Conservation (phyloP, 768 basidiomycete genomes). For the Termitomyces sp. region DNA sequence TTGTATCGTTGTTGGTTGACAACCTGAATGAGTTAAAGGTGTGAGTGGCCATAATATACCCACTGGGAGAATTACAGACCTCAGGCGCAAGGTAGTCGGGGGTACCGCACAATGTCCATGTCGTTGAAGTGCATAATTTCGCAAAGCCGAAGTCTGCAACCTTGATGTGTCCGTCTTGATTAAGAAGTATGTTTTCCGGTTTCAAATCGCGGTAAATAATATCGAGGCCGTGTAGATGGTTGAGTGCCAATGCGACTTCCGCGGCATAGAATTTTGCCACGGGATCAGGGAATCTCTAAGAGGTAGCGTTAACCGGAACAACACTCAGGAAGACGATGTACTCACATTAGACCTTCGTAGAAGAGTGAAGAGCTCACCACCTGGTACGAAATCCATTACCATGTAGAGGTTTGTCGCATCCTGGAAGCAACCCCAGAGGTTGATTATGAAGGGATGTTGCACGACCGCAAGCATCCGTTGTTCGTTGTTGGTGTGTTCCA, state of each 20-base stretch:
- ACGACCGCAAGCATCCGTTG: constrained; percentile 81
- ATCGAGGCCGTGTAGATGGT: constrained; percentile 80
- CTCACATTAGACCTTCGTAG: constrained; percentile 84
- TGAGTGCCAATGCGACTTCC: constrained; percentile 89
- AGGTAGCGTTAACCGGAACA: constrained; percentile 13
- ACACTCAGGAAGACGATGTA: constrained; percentile 16
- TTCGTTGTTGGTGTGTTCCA: constrained; percentile 97
- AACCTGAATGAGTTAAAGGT: constrained; percentile 41
- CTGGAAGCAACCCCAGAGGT: constrained; percentile 95
- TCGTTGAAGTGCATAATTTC: constrained; percentile 80
- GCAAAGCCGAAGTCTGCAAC: constrained; percentile 97
- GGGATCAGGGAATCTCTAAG: constrained; percentile 89
- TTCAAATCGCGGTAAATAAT: constrained; percentile 98
- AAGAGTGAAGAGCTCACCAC: constrained; percentile 95
- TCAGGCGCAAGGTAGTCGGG: constrained; percentile 98
- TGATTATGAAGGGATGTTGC: constrained; percentile 92
- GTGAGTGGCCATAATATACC: constrained; percentile 7
- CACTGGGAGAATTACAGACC: constrained; percentile 29
- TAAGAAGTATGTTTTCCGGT: constrained; percentile 93
- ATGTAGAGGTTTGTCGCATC: constrained; percentile 93
- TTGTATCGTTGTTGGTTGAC: constrained; percentile 85
- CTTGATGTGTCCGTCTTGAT: constrained; percentile 94
- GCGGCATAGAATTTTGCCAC: constrained; percentile 98
- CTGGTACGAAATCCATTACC: constrained; percentile 96
- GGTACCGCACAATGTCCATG: constrained; percentile 95